Percentiles rank a stretch among this genome's conserved stretches.
phyloP scores from a whole-genome alignment of 2,329 filamentous ascomycete genomes.

The Alternaria consortialis region DNA sequence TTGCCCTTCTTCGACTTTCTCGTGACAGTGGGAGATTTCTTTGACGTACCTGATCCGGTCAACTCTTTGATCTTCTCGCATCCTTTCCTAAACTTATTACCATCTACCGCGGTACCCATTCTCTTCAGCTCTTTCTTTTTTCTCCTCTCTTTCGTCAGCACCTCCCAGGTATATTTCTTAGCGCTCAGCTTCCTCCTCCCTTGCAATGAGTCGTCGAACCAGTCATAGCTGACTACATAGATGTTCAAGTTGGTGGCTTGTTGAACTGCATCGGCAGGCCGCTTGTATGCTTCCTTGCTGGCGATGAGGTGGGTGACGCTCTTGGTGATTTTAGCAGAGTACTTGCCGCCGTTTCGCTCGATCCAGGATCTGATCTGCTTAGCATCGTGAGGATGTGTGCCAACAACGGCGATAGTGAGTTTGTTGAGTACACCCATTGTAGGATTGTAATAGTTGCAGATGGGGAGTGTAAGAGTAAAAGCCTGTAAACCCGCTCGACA shows the following conservation, averaged over 20 bases:
- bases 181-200: slow-evolving; percentile 43
- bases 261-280: slow-evolving; percentile 49
- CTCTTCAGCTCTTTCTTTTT: slow-evolving; percentile 42
- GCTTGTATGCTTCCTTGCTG: slow-evolving; percentile 68
- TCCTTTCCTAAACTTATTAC: slow-evolving; percentile 46
- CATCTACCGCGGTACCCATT: slow-evolving; percentile 36
- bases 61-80: slow-evolving; percentile 41
- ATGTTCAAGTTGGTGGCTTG: slow-evolving; percentile 29
- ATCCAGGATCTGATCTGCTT: slow-evolving; percentile 74
- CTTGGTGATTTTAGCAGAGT: slow-evolving; percentile 60
- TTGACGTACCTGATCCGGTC: slow-evolving; percentile 51
- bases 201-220: slow-evolving; percentile 61
- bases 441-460: neutral
- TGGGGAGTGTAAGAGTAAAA: neutral
- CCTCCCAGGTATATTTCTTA: slow-evolving; percentile 46
- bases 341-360: slow-evolving; percentile 67
- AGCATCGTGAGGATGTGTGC: slow-evolving; percentile 60
- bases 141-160: slow-evolving; percentile 40
- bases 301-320: slow-evolving; percentile 78
- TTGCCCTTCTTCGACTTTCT: slow-evolving; percentile 25
- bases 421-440: slow-evolving; percentile 60
- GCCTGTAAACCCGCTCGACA: neutral
- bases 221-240: slow-evolving; percentile 54
- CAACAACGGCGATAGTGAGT: slow-evolving; percentile 65
- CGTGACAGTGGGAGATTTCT: slow-evolving; percentile 14